Evolutionary conservation across 176 grass and related monocot species (phyloP), one percentile per base, ranked within the genome.

Genomic region (Zoysia pacifica): DNA sequence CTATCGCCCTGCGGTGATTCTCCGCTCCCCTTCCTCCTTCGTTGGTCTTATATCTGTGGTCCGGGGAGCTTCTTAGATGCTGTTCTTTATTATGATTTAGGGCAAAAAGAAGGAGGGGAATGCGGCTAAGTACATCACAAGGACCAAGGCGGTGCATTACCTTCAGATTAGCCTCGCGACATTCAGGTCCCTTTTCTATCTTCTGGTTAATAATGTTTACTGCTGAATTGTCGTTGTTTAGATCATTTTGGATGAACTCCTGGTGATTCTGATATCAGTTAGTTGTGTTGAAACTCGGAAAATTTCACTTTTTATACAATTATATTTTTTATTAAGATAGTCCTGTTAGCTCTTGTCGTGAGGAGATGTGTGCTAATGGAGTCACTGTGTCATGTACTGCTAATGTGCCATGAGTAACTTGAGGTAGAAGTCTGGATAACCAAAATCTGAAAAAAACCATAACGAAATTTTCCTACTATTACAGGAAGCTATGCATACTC

Each of bases 31-130:
- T 3, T 11, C 18, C 42, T 4, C 3, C 35, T 2, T 20, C 37
- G 0, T 62, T 14, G 2, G 11, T 14, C 5, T 14, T 47, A 1
- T 44, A 81, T 36, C 0, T n/a, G 19, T 47, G 38, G 15, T 11
- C 51, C 5, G 84, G 65, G 2, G 11, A 66, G 20, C 40, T 42
- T 69, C 81, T 78, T 40, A 68, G 0, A 7, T 49, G 49, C 18
- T 75, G 11, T 65, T 28, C 80, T 79, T 36, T 51, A n/a, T 7
- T 65, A 8, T 52, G 72, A 1, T 68, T 11, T 65, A 99, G 96
- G 96, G 92, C 45, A 99, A 95, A 93, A 95, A 91, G 84, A 99
- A 99, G 86, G 92, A 99, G 73, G 92, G 96, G 69, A 99, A 95
- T 44, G 90, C 88, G 5, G 96, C 90, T 15, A 95, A 93, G 88